These are phyloP conservation scores for Diaporthe sp. DNA, from an alignment of 2,329 filamentous ascomycete species.

Conservation along the genomic window DNA sequence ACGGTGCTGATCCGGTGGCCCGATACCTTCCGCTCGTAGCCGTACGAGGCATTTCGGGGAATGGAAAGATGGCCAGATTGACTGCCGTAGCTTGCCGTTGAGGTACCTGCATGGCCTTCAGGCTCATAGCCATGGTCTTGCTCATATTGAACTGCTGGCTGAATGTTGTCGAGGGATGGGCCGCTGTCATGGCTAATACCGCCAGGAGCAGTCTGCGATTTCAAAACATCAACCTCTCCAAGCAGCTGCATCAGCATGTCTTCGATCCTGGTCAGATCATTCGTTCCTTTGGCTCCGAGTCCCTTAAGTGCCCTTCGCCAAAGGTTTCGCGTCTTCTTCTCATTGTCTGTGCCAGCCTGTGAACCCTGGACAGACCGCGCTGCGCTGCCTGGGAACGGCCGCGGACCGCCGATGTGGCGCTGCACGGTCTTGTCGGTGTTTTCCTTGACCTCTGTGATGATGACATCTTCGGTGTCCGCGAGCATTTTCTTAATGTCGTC, in stretches of 20 bases:
- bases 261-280: slow-evolving; percentile 89
- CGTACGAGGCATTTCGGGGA: slow-evolving; percentile 60
- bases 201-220: slow-evolving; percentile 66
- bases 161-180: slow-evolving; percentile 77
- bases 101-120: slow-evolving; percentile 82
- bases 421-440: slow-evolving; percentile 89
- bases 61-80: slow-evolving; percentile 83
- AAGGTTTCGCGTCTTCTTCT: slow-evolving; percentile 87
- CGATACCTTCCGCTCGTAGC: slow-evolving; percentile 69
- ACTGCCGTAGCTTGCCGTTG: slow-evolving; percentile 77
- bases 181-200: slow-evolving; percentile 63
- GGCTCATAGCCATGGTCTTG: slow-evolving; percentile 85
- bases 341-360: slow-evolving; percentile 69
- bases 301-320: slow-evolving; percentile 95
- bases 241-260: slow-evolving; percentile 93
- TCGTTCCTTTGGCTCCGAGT: slow-evolving; percentile 86
- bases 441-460: slow-evolving; percentile 88
- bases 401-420: slow-evolving; percentile 85
- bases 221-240: slow-evolving; percentile 88
- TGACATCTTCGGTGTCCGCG: slow-evolving; percentile 87
- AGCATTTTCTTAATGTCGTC: slow-evolving; percentile 95
- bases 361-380: slow-evolving; percentile 71
- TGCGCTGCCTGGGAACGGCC: slow-evolving; percentile 79
- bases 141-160: slow-evolving; percentile 72
- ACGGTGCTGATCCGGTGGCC: slow-evolving; percentile 93